Conservation (phyloP, 164 flowering plant genomes). For the Vitis riparia region DNA sequence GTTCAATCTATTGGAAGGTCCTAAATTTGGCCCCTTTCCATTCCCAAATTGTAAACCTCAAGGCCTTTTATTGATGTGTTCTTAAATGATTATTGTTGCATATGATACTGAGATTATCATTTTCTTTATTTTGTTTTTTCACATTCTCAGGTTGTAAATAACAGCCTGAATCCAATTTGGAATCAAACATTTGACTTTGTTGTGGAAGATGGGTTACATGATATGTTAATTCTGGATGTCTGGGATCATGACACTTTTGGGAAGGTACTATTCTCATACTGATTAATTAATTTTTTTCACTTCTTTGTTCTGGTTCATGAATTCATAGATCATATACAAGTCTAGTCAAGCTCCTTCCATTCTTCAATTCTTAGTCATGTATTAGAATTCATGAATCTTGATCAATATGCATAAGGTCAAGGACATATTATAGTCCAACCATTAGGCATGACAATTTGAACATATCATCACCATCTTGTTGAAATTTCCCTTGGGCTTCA, state of each 20-base stretch:
- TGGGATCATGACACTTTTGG: conserved; percentile 97
- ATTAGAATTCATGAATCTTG: too few relatives aligned
- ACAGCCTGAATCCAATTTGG: conserved; percentile 86
- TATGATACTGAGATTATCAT: background rate
- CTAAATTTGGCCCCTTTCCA: too few relatives aligned
- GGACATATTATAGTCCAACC: too few relatives aligned
- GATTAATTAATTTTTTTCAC: background rate
- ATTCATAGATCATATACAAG: too few relatives aligned
- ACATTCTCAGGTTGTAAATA: conserved; percentile 69
- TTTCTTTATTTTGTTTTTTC: background rate
- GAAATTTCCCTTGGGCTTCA: too few relatives aligned
- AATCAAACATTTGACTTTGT: conserved; percentile 98
- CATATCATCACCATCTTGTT: too few relatives aligned
- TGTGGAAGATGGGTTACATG: conserved; percentile 94
- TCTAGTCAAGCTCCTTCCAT: background rate
- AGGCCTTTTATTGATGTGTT: too few relatives aligned
- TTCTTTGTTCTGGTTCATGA: too few relatives aligned
- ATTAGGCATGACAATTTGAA: too few relatives aligned
- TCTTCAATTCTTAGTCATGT: background rate
- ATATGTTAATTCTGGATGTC: conserved; percentile 80
- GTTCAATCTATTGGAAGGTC: too few relatives aligned
- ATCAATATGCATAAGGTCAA: too few relatives aligned
- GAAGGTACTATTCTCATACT: conserved; percentile 48
- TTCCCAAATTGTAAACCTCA: too few relatives aligned
- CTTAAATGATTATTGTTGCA: background rate